These are phyloP conservation scores for Candida gorgasii DNA, from an alignment of 805 yeast genomes.

Conservation along the genomic window DNA sequence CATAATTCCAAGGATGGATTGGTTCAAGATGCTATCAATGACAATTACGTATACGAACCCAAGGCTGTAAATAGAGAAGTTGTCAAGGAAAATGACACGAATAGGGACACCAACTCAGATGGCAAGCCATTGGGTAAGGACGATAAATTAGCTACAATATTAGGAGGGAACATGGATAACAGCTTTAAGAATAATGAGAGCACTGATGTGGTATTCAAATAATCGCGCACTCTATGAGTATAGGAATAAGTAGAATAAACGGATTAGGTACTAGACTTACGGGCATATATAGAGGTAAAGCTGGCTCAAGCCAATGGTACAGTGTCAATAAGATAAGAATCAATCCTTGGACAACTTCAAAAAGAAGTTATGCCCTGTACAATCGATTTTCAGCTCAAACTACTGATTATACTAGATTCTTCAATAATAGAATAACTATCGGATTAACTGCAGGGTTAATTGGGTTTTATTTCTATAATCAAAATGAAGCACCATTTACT, in stretches of 20 bases:
- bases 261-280: slow-evolving; percentile 1
- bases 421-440: slow-evolving; percentile 33
- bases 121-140: slow-evolving; percentile 2
- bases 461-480: slow-evolving; percentile 36
- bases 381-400: slow-evolving; percentile 25
- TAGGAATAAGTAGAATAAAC: slow-evolving; percentile 6
- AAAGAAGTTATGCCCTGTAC: slow-evolving; percentile 38
- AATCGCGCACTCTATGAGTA: slow-evolving; percentile 6
- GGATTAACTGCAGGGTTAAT: slow-evolving; percentile 26
- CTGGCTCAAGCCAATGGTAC: neutral
- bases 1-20: slow-evolving; percentile 1
- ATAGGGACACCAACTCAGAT: neutral
- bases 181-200: slow-evolving; percentile 18
- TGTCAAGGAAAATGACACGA: neutral
- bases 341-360: neutral
- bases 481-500: slow-evolving; percentile 82
- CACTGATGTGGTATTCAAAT: slow-evolving; percentile 16
- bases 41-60: slow-evolving; percentile 28
- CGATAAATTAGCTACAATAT: slow-evolving; percentile 12
- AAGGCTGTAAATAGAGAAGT: neutral
- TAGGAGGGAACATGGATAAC: slow-evolving; percentile 21
- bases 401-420: slow-evolving; percentile 12
- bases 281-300: neutral
- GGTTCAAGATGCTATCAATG: slow-evolving; percentile 28
- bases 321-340: neutral